Percentiles rank a stretch among this genome's conserved stretches.
Evolutionary conservation across 1,284 basidiomycete species (phyloP).

Genomic region (Cutaneotrichosporon cavernicola): DNA sequence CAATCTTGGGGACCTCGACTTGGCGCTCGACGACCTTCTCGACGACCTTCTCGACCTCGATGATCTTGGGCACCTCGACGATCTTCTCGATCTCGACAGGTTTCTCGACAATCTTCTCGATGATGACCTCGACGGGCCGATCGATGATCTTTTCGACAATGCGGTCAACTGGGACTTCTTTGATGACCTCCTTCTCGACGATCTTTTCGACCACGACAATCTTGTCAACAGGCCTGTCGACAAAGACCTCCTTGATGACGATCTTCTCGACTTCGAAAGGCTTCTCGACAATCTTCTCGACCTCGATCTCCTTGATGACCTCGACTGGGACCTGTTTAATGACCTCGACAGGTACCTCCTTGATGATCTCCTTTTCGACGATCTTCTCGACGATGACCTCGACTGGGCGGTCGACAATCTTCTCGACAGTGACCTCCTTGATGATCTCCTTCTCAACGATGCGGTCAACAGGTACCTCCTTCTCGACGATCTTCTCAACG

Average conservation of each 20-base stretch:
- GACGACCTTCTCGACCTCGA: conserved; percentile 42
- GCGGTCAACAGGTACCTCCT: conserved; percentile 42
- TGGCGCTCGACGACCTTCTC: conserved; percentile 43
- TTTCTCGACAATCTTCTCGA: conserved; percentile 43
- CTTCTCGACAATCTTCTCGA: conserved; percentile 33
- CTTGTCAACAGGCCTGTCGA: conserved; percentile 43
- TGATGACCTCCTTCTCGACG: conserved; percentile 30
- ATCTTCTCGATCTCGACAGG: conserved; percentile 42
- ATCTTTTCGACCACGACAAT: conserved; percentile 37
- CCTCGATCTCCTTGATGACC: conserved; percentile 40
- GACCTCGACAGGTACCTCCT: conserved; percentile 41
- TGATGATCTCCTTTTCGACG: conserved; percentile 34
- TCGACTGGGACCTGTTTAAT: conserved; percentile 49
- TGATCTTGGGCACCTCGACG: conserved; percentile 38
- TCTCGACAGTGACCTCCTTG: conserved; percentile 41
- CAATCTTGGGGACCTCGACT: conserved; percentile 50
- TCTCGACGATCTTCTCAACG: conserved; percentile 41
- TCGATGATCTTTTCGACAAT: conserved; percentile 48
- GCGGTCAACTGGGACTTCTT: conserved; percentile 34
- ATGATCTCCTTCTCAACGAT: conserved; percentile 49
- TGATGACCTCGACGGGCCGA: conserved; percentile 48
- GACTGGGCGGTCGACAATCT: conserved; percentile 40
- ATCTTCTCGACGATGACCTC: conserved; percentile 34
- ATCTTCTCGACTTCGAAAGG: conserved; percentile 38
- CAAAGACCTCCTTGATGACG: conserved; percentile 47